Base-by-base conservation (phyloP, 2,329 filamentous ascomycete species). In the Amphichorda felina region DNA sequence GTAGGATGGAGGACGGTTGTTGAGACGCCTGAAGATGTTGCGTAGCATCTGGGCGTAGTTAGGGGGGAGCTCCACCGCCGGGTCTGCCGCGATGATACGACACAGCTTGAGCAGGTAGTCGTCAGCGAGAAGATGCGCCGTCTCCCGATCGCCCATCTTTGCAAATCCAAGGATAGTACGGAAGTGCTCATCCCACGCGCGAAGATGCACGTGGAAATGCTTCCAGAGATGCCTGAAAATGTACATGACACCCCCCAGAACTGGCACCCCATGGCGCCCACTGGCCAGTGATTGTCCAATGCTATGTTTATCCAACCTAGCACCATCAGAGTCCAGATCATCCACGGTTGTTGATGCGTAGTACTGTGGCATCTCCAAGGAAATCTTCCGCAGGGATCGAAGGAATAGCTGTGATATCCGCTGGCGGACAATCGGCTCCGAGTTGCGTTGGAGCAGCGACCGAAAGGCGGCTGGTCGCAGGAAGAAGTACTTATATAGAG, bases 141-240 rank as follows among this genome's bases (percentile, higher is more conserved):
- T 63, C 50, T 85, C 78, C 5, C 64, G 52, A 3, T 62, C 55
- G 1, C 81, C 80, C 37, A 84, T 55, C 31, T 61, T 64, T 11
- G 75, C 74, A 49, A 88, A 79, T n/a, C 61, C 61, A n/a, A 70
- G 50, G 41, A 88, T 63, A n/a, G 82, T 67, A 10, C 71, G 70
- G 50, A 89, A 89, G 39, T 80, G 79, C 47, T 89, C 82, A 29
- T 78, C 72, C 84, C 84, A 91, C 3, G 81, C 71, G 38, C 77
- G 72, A 19, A 75, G 60, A 31, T 69, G 63, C 3, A 61, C 55
- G 40, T 83, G 75, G 38, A 86, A 75, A n/a, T 57, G 61, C 3
- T 68, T 59, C 72, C 75, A 85, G 4, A 84, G 53, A 16, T 64
- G 53, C 21, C 64, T 59, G 34, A 86, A 62, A 16, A 74, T 57